Evolutionary conservation across 2,329 filamentous ascomycete genomes (phyloP), one percentile per base, ranked within the genome.

Genomic region (Waltergamsia citrina): DNA sequence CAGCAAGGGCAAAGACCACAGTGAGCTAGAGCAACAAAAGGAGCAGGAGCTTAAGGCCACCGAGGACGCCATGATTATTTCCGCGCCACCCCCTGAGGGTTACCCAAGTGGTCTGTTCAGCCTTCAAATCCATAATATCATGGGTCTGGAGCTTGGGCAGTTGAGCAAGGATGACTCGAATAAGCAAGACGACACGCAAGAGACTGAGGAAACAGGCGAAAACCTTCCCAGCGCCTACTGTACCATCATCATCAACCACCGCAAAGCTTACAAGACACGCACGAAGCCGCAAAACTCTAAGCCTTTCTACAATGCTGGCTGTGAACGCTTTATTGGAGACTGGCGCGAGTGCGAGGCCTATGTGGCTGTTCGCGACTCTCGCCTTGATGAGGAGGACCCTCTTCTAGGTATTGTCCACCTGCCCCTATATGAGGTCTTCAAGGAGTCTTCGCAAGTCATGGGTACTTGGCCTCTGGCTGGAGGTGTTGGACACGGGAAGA

Each of bases 201-300:
- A 67, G 30, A 71, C 71, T 36, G 74, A 78, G 39, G 74, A 79
- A 40, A 63, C 72, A 8, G 80, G 69, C 12, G 75, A 80, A 5
- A 70, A 76, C 29, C 59, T 85, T 25, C 82, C 81, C 0, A 81
- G 78, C 31, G 67, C 76, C 18, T 87, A 85, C 50, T 84, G 79
- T 51, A 83, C 69, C 21, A 71, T 86, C 43, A 81, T 85, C 28
- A 56, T 86, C 43, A 85, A 86, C 48, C 80, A 86, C 48, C 69
- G 71, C 42, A 85, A 72, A 50, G 62, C 69, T 10, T 87, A 79
- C 58, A 77, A 71, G 45, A 84, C 81, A 3, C 63, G 82, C 12
- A 84, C 81, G 1, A 86, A 87, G 54, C 81, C 82, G 1, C 84
- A 85, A 57, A 85, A 85, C 41, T 69, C 76, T 0, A 85, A 84